Base-by-base conservation (phyloP, 2,329 filamentous ascomycete genomes). In the Ustulina deusta region DNA sequence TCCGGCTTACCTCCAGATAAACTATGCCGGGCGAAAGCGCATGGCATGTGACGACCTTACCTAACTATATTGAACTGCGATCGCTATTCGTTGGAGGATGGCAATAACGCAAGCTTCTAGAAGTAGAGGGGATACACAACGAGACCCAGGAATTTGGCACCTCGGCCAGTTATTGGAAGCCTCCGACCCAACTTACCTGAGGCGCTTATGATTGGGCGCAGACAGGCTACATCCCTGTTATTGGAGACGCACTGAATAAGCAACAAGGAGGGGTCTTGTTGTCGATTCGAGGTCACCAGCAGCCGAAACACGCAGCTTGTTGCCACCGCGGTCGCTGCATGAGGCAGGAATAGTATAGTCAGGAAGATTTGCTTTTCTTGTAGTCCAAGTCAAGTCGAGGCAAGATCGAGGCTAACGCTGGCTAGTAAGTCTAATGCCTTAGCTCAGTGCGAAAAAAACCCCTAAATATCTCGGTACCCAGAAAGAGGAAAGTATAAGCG, bases 131-230 rank as follows among this genome's bases (percentile, higher is more conserved):
- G 61, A 68, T 63, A 65, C 68, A 69, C 68, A 68, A 60, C 36
- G 40, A 42, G 44, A 70, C 66, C 68, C 68, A 68, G 65, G 48
- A 56, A 65, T 70, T 61, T 66, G 68, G 68, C 29, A 59, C 64
- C 52, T 63, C 58, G 32, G 54, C 56, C 61, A 56, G 61, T 27
- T 61, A 57, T 57, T 63, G 56, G 55, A 63, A 63, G 25, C 6
- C 61, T 27, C 61, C 22, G 44, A 48, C 51, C 57, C 2, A 38
- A 61, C 61, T 44, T 51, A 25, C 40, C 29, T 32, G 32, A 22
- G 27, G n/a, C 15, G 62, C 38, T 34, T n/a, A 42, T 63, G 44
- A 68, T 70, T 68, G 65, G 68, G 44, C 56, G 17, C 22, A 17
- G n/a, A n/a, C 49, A 61, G 34, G 62, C 22, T 49, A 11, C 22